Conservation (phyloP, 2,329 filamentous ascomycete species). For the Didymella sp. region DNA sequence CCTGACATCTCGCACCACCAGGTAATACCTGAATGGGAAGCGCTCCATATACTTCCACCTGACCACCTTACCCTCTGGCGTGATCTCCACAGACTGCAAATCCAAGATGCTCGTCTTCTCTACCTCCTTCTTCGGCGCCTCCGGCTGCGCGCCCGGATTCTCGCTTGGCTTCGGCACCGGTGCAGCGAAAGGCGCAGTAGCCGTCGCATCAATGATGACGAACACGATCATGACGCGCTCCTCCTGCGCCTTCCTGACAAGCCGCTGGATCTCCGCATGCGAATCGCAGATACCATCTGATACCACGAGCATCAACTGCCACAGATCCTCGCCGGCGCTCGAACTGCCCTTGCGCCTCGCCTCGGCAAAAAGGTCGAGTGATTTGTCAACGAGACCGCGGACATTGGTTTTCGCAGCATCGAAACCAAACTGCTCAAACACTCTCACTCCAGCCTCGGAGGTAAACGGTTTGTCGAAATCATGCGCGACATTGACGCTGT, state of each 20-base stretch:
- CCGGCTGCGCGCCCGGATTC: constrained; percentile 14
- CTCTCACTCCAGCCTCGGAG: constrained; percentile 79
- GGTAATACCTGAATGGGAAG: constrained; percentile 96
- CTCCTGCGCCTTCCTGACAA: constrained; percentile 87
- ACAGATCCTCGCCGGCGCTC: constrained; percentile 71
- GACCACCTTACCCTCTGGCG: constrained; percentile 72
- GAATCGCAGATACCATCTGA: constrained; percentile 93
- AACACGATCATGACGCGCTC: constrained; percentile 98
- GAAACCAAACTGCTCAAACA: constrained; percentile 86
- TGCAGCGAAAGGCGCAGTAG: constrained; percentile 22
- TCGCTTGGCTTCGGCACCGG: constrained; percentile 11
- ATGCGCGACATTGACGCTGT: constrained; percentile 82
- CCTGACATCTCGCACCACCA: constrained; percentile 89
- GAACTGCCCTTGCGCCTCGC: constrained; percentile 68
- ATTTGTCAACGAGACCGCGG: constrained; percentile 74
- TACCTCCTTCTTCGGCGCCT: constrained; percentile 51
- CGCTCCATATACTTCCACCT: constrained; percentile 92
- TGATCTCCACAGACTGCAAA: constrained; percentile 85
- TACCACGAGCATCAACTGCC: constrained; percentile 93
- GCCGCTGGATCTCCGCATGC: constrained; percentile 79
- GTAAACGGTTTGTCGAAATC: constrained; percentile 83
- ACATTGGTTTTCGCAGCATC: constrained; percentile 87
- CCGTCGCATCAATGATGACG: constrained; percentile 81
- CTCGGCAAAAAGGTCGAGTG: constrained; percentile 80
- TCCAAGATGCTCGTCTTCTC: constrained; percentile 78